Evolutionary conservation across 768 basidiomycete species (phyloP), one percentile per base, ranked within the genome.

Genomic region (Auriscalpium vulgare): DNA sequence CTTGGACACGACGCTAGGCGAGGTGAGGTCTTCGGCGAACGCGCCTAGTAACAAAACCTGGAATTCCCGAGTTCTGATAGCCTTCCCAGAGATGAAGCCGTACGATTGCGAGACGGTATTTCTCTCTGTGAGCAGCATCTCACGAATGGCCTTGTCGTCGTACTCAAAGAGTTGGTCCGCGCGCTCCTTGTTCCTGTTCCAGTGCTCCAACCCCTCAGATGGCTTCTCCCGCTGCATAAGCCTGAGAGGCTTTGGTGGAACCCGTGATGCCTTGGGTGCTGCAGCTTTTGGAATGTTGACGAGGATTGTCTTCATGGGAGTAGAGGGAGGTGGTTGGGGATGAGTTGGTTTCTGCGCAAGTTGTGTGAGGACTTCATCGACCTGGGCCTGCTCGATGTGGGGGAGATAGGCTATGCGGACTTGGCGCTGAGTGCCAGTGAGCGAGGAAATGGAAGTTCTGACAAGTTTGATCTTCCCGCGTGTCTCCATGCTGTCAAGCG

Each of bases 91-190:
- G 46, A 87, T 78, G 68, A 80, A 91, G 13, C 91, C 92, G 65
- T 88, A 88, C 34, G 81, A 60, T 60, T 92, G 89, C 2, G 81
- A 77, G n/a, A 86, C 64, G 2, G 88, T 85, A 29, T 80, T 81
- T 47, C 79, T 76, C 65, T 95, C 88, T 2, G 78, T 76, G n/a
- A 88, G 69, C 55, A 92, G 73, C 36, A 81, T 76, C 19, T 83
- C 78, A 37, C 81, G 78, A 55, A 87, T 76, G 8, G 75, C 77
- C 17, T 74, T 66, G 55, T 81, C 81, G 50, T 83, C 80, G 48
- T 74, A 70, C 5, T 72, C 67, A 59, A 84, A 81, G 6, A 86
- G 69, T 56, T 83, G 75, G n/a, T 77, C 67, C 6, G 77, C 78
- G 29, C 74, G 71, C 13, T 71, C 69, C 14, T 69, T 53, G 55